These are phyloP conservation scores for Verbascum thapsus DNA, from an alignment of 257 asterid species.

Conservation along the genomic window DNA sequence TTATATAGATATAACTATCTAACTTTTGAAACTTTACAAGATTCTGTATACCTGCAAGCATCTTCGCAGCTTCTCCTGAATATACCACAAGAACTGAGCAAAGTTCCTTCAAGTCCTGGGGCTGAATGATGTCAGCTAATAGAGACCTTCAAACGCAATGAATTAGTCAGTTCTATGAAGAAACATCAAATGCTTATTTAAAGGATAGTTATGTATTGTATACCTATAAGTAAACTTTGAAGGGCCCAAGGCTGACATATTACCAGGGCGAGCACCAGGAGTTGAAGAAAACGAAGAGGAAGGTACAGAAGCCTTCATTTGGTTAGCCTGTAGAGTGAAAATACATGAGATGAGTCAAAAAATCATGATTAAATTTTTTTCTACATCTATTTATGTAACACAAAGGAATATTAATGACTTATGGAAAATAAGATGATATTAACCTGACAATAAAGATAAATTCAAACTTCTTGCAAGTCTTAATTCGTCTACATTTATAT, in stretches of 20 bases:
- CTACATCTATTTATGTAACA: background rate
- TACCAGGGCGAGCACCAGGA: slow-evolving; percentile 61
- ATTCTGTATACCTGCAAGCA: slow-evolving; percentile 71
- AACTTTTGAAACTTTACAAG: slow-evolving; percentile 12
- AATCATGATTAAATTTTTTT: slow-evolving; percentile 1
- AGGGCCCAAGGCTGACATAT: slow-evolving; percentile 61
- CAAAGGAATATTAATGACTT: background rate
- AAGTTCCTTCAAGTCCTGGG: slow-evolving; percentile 91
- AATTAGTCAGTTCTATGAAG: slow-evolving; percentile 44
- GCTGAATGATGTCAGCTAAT: slow-evolving; percentile 91
- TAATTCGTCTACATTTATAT: slow-evolving; percentile 7
- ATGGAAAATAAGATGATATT: slow-evolving; percentile 3
- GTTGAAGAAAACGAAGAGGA: slow-evolving; percentile 54
- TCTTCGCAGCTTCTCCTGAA: slow-evolving; percentile 84
- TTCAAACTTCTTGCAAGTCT: background rate
- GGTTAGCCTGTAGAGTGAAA: slow-evolving; percentile 57
- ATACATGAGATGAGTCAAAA: slow-evolving; percentile 8
- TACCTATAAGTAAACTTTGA: slow-evolving; percentile 94
- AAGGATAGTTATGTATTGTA: slow-evolving; percentile 20
- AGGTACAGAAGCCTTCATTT: slow-evolving; percentile 52
- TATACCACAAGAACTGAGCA: slow-evolving; percentile 92
- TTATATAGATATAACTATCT: background rate
- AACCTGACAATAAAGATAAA: slow-evolving; percentile 13
- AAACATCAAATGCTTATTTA: slow-evolving; percentile 22
- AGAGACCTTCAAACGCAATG: slow-evolving; percentile 67